phyloP scores from a whole-genome alignment of 2,329 filamentous ascomycete species.

The Geosmithia morbida region DNA sequence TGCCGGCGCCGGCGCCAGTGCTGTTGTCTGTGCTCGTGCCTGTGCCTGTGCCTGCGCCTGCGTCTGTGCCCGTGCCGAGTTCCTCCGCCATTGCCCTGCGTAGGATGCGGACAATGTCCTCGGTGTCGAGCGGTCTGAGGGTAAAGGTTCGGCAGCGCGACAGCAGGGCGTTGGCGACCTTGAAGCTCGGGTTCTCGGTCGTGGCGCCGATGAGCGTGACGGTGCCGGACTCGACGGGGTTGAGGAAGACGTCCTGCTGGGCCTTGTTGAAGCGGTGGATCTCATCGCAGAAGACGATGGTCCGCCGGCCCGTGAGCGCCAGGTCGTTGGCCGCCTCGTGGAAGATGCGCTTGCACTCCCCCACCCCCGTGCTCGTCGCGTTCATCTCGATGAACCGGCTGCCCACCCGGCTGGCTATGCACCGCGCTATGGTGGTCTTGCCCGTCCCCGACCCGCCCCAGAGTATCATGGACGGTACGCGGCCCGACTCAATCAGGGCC shows the following conservation, averaged over 20 bases:
- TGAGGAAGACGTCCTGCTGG: conserved; percentile 90
- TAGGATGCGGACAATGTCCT: conserved; percentile 61
- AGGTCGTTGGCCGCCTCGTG: conserved; percentile 70
- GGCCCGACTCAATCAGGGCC: conserved; percentile 70
- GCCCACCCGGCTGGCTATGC: conserved; percentile 71
- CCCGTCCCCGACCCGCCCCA: conserved; percentile 76
- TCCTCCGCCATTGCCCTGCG: conserved; percentile 58
- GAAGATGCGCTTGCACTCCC: conserved; percentile 87
- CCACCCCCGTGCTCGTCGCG: conserved; percentile 75
- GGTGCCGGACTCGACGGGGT: conserved; percentile 79
- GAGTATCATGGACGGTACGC: conserved; percentile 87
- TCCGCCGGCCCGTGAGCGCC: conserved; percentile 69
- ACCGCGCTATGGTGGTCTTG: conserved; percentile 84
- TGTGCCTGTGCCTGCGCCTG: not conserved
- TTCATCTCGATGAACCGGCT: conserved; percentile 92
- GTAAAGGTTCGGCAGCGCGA: conserved; percentile 88
- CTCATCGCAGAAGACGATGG: conserved; percentile 96
- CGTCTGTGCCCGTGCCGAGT: conserved; percentile 20
- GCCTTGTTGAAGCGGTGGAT: conserved; percentile 84
- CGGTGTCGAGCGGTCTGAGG: conserved; percentile 56
- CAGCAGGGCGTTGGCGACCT: conserved; percentile 74
- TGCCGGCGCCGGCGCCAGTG: not conserved
- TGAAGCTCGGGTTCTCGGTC: conserved; percentile 94
- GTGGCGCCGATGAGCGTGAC: conserved; percentile 91
- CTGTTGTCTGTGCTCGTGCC: not conserved